A percentile compares a stretch with the other conserved stretches of the same genome.
These are phyloP conservation scores for Populus hybrid DNA, from an alignment of 441 rosid species.

Conservation along the genomic window DNA sequence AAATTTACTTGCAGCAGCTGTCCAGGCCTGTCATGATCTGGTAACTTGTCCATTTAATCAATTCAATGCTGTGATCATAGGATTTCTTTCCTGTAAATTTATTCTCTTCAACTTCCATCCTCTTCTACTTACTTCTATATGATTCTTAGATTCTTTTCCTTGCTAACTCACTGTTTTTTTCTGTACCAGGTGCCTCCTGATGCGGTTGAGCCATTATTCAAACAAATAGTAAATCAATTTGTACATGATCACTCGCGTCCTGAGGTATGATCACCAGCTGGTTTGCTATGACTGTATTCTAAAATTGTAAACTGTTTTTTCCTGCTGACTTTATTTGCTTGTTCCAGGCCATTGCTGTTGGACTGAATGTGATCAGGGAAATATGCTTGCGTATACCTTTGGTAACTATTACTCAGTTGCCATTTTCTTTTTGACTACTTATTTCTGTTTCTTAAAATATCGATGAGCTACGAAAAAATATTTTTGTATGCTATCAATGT, in stretches of 20 bases:
- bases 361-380: slow-evolving; percentile 86
- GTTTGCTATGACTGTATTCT: not conserved
- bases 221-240: slow-evolving; percentile 92
- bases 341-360: slow-evolving; percentile 84
- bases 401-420: slow-evolving; percentile 39
- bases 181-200: slow-evolving; percentile 82
- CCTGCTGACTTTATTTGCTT: slow-evolving; percentile 12
- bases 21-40: slow-evolving; percentile 37
- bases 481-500: not conserved
- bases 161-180: slow-evolving; percentile 15
- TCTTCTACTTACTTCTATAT: not conserved
- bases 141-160: not conserved
- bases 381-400: slow-evolving; percentile 88
- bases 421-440: not conserved
- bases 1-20: slow-evolving; percentile 85
- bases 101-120: not conserved
- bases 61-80: not conserved
- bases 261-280: slow-evolving; percentile 48
- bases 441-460: not conserved
- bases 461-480: not conserved
- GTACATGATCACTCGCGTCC: slow-evolving; percentile 88
- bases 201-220: slow-evolving; percentile 94
- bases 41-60: slow-evolving; percentile 18
- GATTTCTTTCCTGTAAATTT: not conserved
- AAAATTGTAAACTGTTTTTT: not conserved